Base-by-base conservation (phyloP, 2,329 filamentous ascomycete species). In the Cordyceps fumosorosea region DNA sequence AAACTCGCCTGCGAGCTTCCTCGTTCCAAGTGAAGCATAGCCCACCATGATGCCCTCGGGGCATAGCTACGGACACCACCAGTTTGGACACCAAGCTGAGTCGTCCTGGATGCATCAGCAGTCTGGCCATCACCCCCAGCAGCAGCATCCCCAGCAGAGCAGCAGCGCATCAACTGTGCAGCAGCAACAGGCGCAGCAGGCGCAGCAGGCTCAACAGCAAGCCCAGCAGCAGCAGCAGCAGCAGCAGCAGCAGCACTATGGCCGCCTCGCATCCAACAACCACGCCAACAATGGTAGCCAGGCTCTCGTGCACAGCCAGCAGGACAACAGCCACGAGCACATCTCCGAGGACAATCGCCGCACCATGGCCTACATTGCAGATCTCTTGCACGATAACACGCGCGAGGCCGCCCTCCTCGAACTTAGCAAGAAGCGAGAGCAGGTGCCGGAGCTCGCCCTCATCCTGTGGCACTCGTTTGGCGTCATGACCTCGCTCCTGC, bases 391-490 rank as follows among this genome's bases (percentile, higher is more conserved):
- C 74, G 90, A 93, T 66, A 87, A 84, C 69, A 93, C 92, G 32
- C 85, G 95, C 65, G 95, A 98, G 79, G 88, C 91, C 5, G 95
- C 95, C 56, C 82, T 99, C 60, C 83, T 99, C 71, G 95, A 99
- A 76, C 83, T 99, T 57, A 98, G 93, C 79, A 99, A 99, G 82
- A 99, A 99, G 84, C 83, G 95, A 62, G 95, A 99, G 77, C 95
- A 98, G 76, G 95, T 99, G 18, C 93, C 95, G 0, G 95, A 99
- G 78, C 81, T 99, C 64, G 95, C 95, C 53, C 80, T 99, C 69
- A 96, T 99, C 65, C 81, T 99, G 65, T 99, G 95, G 95, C 95
- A 99, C 76, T 98, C 93, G 3, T 98, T 97, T 72, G 95, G 93
- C 70, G 95, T 99, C 71, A 99, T 99, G 95, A 97, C 95, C 52